Evolutionary conservation across 78 protist genomes (phyloP), one percentile per base, ranked within the genome.

Genomic region (Dictyostelium brefeldianum): DNA sequence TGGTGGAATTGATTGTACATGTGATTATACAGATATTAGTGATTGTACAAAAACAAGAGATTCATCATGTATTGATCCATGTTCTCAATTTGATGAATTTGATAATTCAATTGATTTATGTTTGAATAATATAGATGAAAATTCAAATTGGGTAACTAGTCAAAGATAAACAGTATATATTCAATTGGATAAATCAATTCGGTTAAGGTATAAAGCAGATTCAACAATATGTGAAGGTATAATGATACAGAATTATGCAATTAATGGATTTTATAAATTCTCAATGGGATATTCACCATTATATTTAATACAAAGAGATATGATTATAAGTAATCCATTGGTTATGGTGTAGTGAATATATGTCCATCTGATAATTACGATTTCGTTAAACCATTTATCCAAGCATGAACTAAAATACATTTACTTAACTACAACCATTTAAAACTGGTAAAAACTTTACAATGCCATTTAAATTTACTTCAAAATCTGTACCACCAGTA

Each of bases 341-440:
- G 8, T 53, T 29, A 64, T 78, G 69, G 20, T 48, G 53, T 54
- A 22, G 43, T 80, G 27, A 43, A 36, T 64, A 77, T 85, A 18
- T 85, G 92, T 75, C 92, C 92, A 43, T 62, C 84, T 0, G 92
- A 85, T 48, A 85, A 85, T 62, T 64, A 9, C 7, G 3, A 36
- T 20, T 5, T 18, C 6, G 57, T 20, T 3, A 7, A 25, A 41
- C 1, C 2, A 1, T 64, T 2, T 14, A 64, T 27, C 27, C 73
- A 64, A 64, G 73, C 43, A 17, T 85, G 83, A 78, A 85, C 92
- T 3, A 57, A 15, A 12, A 57, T 48, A 85, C 92, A 0, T 85
- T 62, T 85, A 57, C 22, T 54, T 85, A 25, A 62, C 59, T 85
- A 2, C 17, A 47, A 18, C 64, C 57, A 27, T 48, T 53, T 14